Evolutionary conservation across 805 yeast species (phyloP), one percentile per base, ranked within the genome.

Genomic region (Blastobotrys chiropterorum): DNA sequence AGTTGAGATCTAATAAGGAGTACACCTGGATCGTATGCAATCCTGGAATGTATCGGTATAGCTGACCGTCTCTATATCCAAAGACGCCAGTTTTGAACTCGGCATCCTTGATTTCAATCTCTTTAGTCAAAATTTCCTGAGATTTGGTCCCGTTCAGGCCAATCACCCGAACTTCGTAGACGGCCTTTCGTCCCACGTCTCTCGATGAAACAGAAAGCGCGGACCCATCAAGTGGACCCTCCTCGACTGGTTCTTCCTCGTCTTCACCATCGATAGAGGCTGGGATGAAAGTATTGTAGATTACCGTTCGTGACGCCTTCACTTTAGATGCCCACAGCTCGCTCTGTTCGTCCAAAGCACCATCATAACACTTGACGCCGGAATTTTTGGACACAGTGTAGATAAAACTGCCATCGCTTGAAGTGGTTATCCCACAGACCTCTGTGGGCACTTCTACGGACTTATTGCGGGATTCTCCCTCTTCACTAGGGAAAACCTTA

Each of bases 151-250:
- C 42, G 22, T 44, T 55, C 20, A 60, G 40, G n/a, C 57, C 59
- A 15, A 58, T 44, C 19, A 54, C 6, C 22, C 59, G 45, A 3
- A 58, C 56, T 40, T 60, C 34, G 60, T 44, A 53, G 44, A 48
- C 44, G 4, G 52, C 38, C 41, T 44, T 52, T 31, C 51, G 54
- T 3, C 60, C 62, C 5, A 48, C 54, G 14, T 52, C 56, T 26
- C 56, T 38, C 17, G 44, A 49, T 4, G 57, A 51, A 8, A 22
- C 34, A 26, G 34, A 6, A 6, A 56, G 22, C 4, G 52, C 44
- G 13, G 52, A 39, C 13, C 59, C 58, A 30, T 51, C 51, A 14
- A 31, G 40, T n/a, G 50, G 47, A 45, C 46, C 39, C 14, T 44
- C 53, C 19, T 30, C 49, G 5, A 6, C 34, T 26, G 5, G 34